phyloP scores from a whole-genome alignment of 441 rosid genomes.

The Eruca vesicaria region DNA sequence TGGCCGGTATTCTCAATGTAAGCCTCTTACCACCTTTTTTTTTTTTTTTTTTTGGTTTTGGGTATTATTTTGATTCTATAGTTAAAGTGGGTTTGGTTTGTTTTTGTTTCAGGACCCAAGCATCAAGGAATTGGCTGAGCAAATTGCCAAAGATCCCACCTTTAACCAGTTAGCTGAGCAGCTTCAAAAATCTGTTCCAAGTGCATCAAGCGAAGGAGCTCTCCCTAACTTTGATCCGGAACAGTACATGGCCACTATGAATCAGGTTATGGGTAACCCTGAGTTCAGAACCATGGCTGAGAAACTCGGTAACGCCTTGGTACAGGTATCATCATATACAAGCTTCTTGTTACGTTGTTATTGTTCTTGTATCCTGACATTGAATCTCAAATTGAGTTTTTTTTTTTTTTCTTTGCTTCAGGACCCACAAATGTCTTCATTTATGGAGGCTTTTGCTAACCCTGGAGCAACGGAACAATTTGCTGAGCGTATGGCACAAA shows the following conservation, averaged over 20 bases:
- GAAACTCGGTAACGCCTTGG: slow-evolving; percentile 83
- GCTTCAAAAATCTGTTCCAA: slow-evolving; percentile 79
- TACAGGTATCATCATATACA: slow-evolving; percentile 59
- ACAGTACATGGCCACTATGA: slow-evolving; percentile 82
- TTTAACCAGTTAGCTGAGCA: slow-evolving; percentile 99
- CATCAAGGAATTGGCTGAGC: slow-evolving; percentile 88
- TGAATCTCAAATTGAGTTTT: not conserved
- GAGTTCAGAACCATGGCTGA: slow-evolving; percentile 95
- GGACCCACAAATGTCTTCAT: slow-evolving; percentile 95
- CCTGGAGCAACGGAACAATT: slow-evolving; percentile 75
- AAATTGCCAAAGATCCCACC: slow-evolving; percentile 90
- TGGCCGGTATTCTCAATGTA: slow-evolving; percentile 89
- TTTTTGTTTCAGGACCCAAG: slow-evolving; percentile 72
- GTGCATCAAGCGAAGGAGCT: slow-evolving; percentile 47
- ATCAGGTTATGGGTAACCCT: slow-evolving; percentile 94
- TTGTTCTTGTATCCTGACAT: not conserved
- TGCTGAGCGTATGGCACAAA: slow-evolving; percentile 78
- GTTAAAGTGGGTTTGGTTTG: not conserved
- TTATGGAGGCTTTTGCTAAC: slow-evolving; percentile 76
- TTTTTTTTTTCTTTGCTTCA: slow-evolving; percentile 20
- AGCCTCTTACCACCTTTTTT: not conserved
- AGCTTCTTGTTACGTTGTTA: not conserved
- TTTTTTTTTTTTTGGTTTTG: not conserved
- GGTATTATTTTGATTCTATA: not conserved
- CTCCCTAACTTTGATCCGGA: slow-evolving; percentile 75